Base-by-base conservation (phyloP, 148 eudicot genomes). In the Camellia lanceoleosa region DNA sequence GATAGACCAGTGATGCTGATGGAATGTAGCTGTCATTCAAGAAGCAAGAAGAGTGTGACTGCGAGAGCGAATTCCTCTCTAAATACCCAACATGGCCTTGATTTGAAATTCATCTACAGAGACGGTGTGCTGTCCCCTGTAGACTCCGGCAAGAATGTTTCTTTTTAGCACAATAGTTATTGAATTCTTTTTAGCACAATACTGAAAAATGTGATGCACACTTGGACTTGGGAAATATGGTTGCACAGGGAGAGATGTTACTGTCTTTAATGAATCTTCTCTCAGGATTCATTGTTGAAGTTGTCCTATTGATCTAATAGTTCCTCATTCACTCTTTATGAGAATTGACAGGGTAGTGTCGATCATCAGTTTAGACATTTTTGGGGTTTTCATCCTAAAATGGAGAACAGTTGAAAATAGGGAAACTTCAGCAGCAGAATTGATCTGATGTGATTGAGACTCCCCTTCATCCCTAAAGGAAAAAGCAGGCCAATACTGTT, bases 11-110 rank as follows among this genome's bases (percentile, higher is more conserved):
- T 79, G 66, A 76, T 44, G 62, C 86, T 84, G 38, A 68, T 46
- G 75, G 90, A 88, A 81, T 95, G 97, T 77, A 82, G 80, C 62
- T 87, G 91, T 75, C 97, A 92, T 83, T 68, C 76, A 54, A 85
- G 78, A 75, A 79, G 65, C 15, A 59, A 84, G 70, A 63, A 83
- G 56, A 64, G 68, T 9, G 52, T 60, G 68, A 67, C 73, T 9
- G 54, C 51, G 51, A 64, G 80, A 80, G 83, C 41, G 56, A 78
- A 82, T 70, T 54, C 64, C 5, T 74, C 85, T 15, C 78, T 51
- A 38, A 82, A 80, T 71, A 44, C 80, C 68, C 80, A 65, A 67
- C 84, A 68, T 9, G 84, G 78, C n/a, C 19, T 82, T 51, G 79
- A 78, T 71, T 75, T 78, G 68, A 78, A 84, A 70, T 91, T 90